Conservation (phyloP, 352 stramenopile genomes). For the Phytophthora fragariaefolia region DNA sequence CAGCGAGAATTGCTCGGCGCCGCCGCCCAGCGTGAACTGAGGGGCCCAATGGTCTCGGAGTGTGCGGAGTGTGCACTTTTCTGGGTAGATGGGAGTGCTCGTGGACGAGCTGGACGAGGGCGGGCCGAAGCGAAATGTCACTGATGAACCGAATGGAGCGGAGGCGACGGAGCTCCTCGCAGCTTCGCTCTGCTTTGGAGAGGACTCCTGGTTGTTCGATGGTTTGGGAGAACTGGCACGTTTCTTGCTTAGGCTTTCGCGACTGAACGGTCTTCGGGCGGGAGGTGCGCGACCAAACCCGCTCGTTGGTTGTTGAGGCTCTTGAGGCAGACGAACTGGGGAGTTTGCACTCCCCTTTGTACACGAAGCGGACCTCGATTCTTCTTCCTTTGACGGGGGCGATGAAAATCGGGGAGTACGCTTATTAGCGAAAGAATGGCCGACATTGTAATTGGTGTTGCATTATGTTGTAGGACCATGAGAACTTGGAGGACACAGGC, state of each 20-base stretch:
- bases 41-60: constrained; percentile 30
- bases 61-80: constrained; percentile 27
- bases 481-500: constrained; percentile 68
- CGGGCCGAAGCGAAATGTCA: constrained; percentile 36
- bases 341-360: too few relatives aligned
- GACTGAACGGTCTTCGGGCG: constrained; percentile 4
- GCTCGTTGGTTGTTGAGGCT: constrained; percentile 33
- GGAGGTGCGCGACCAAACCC: constrained; percentile 33
- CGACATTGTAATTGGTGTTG: constrained; percentile 30
- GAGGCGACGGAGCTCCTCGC: not conserved
- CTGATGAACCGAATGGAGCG: constrained; percentile 44
- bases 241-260: not conserved
- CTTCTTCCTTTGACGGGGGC: constrained; percentile 21
- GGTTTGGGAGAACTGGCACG: not conserved
- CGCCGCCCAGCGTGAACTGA: constrained; percentile 31
- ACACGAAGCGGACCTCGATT: constrained; percentile 9
- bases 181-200: constrained; percentile 7
- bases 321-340: not conserved
- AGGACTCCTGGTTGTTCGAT: constrained; percentile 10
- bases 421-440: constrained; percentile 15
- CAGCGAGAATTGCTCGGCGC: constrained; percentile 49
- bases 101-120: constrained; percentile 1
- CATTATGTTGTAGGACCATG: constrained; percentile 43
- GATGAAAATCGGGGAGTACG: constrained; percentile 15
- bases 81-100: constrained; percentile 29